Base-by-base conservation (phyloP, 2,329 filamentous ascomycete species). In the Sporothrix variecibatus region DNA sequence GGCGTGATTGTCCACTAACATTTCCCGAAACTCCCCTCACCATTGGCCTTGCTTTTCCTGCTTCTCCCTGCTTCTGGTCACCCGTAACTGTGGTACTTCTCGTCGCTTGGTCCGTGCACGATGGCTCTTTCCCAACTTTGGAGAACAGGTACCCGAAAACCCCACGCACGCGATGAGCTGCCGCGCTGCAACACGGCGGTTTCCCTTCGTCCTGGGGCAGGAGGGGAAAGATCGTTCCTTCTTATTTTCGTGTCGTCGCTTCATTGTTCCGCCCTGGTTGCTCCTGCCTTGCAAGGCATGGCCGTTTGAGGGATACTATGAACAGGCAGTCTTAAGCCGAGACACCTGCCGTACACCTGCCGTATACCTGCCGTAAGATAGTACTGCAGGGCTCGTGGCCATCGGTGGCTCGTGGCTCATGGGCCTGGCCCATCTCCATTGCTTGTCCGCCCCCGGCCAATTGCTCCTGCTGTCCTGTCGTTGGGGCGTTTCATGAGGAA, bases 211-310 rank as follows among this genome's bases (percentile, higher is more conserved):
- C 72, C 72, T 58, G 58, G 73, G 67, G 40, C 38, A 28, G 40
- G 51, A 43, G 28, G 43, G 46, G 8, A 51, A 51, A 12, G 17
- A 15, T n/a, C 58, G 70, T 74, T 74, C 73, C 73, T 74, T 70
- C 62, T 74, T 74, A 69, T 74, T 74, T 74, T 74, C 73, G 73
- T 74, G 51, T 43, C 56, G 70, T 67, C 49, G 62, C 56, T 64
- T 53, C 31, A 46, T 67, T 40, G 26, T 71, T 65, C 60, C 34
- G 62, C 56, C 23, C 67, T 26, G 58, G 46, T 34, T 58, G 64
- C 65, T 34, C 65, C 43, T 68, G 65, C 43, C 65, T 8, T 68
- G 26, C 65, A 51, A 17, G 65, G 43, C 26, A 46, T 46, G 11
- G 34, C 62, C 34, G n/a, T 51, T 7, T 68, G 64, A 12, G 15